Conservation (phyloP, 208 protist species). For the Porcisia deanei region DNA sequence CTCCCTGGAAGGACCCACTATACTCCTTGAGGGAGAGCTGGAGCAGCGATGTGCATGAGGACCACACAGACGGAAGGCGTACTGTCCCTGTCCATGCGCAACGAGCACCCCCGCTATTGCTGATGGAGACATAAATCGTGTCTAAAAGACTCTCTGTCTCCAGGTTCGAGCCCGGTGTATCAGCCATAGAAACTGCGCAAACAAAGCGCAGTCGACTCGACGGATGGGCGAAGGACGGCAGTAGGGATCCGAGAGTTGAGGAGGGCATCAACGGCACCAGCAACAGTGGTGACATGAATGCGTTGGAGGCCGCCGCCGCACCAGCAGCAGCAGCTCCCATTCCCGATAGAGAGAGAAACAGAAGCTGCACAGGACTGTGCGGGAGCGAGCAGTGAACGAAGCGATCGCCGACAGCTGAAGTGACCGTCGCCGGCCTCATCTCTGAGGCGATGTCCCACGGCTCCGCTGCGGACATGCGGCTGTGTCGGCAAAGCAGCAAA, state of each 20-base stretch:
- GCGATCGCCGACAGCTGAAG: not conserved
- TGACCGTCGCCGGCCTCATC: not conserved
- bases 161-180: not conserved
- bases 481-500: constrained; percentile 20
- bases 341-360: constrained; percentile 27
- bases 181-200: not conserved
- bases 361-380: constrained; percentile 2
- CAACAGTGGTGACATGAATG: constrained; percentile 8
- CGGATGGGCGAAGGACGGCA: constrained; percentile 7
- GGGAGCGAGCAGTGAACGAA: constrained; percentile 10
- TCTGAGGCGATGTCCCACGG: not conserved
- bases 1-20: not conserved
- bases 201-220: constrained; percentile 26
- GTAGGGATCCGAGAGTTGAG: not conserved
- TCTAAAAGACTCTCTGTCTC: not conserved
- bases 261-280: constrained; percentile 14
- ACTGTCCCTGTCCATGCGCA: constrained; percentile 7
- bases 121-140: constrained; percentile 8
- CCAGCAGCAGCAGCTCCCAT: not conserved
- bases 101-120: constrained; percentile 14
- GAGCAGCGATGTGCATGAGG: constrained; percentile 19
- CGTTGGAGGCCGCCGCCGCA: not conserved
- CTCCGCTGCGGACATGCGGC: not conserved
- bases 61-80: constrained; percentile 11
- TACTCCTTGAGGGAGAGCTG: not conserved